Evolutionary conservation across 345 rosid species (phyloP).

Genomic region (Carallia pectinifolia): DNA sequence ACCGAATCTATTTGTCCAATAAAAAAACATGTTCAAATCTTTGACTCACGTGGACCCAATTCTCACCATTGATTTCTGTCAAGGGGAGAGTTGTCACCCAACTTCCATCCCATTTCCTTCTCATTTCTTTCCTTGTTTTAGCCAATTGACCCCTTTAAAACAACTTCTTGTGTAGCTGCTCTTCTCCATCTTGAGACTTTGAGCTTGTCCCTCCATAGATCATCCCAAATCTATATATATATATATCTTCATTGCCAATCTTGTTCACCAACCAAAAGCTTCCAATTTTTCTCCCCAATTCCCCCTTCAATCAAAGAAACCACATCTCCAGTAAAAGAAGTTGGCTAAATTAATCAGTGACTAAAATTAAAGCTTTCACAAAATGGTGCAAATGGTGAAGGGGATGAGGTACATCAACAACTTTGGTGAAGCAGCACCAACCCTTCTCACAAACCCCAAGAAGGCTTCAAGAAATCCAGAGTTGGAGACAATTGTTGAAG

Average conservation of each 20-base stretch:
- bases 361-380: background rate
- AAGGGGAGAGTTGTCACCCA: background rate
- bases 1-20: background rate
- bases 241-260: background rate
- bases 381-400: constrained; percentile 30
- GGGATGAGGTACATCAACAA: constrained; percentile 33
- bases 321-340: background rate
- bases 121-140: background rate
- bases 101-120: background rate
- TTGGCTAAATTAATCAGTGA: background rate
- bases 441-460: constrained; percentile 28
- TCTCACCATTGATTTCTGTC: background rate
- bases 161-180: background rate
- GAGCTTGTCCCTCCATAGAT: background rate
- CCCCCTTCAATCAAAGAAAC: no score
- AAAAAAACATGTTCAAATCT: background rate
- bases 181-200: background rate
- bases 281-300: background rate
- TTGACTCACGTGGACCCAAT: constrained; percentile 4
- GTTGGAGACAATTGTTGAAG: constrained; percentile 52
- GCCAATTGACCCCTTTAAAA: background rate
- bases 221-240: no score
- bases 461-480: constrained; percentile 31
- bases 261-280: background rate
- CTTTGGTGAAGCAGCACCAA: constrained; percentile 46